phyloP scores from a whole-genome alignment of 352 stramenopile species.

The Albugo candida region DNA sequence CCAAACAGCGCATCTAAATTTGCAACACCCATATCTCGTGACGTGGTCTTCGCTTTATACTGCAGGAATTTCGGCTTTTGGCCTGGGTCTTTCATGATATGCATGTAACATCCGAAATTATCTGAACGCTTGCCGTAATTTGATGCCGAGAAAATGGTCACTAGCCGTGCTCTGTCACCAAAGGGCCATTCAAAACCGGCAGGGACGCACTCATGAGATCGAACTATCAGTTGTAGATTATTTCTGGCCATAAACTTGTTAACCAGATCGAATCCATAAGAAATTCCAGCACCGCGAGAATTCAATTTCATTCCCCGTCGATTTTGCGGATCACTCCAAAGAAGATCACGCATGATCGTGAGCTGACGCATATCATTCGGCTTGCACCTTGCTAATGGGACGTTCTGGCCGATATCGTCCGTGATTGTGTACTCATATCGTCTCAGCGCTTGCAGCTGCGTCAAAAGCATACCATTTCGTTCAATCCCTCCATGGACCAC shows the following conservation, averaged over 20 bases:
- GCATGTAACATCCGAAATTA: slow-evolving; percentile 74
- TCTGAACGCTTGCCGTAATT: slow-evolving; percentile 77
- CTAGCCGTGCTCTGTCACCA: slow-evolving; percentile 62
- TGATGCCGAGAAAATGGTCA: slow-evolving; percentile 75
- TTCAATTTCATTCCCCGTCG: slow-evolving; percentile 58
- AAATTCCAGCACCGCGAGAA: slow-evolving; percentile 54
- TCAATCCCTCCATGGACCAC: slow-evolving; percentile 61
- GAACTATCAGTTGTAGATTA: slow-evolving; percentile 57
- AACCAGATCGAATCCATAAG: slow-evolving; percentile 54
- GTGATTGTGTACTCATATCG: slow-evolving; percentile 57
- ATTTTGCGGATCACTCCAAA: slow-evolving; percentile 64
- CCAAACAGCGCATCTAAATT: slow-evolving; percentile 75
- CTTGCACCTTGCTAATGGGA: not conserved
- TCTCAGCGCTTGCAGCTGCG: slow-evolving; percentile 38
- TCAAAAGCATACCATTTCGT: slow-evolving; percentile 29
- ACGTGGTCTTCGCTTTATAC: slow-evolving; percentile 70
- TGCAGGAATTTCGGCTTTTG: slow-evolving; percentile 74
- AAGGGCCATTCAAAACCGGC: slow-evolving; percentile 65
- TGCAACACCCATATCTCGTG: slow-evolving; percentile 55
- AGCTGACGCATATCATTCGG: slow-evolving; percentile 18
- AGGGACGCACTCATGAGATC: slow-evolving; percentile 71
- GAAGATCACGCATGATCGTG: slow-evolving; percentile 54
- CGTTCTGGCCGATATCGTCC: slow-evolving; percentile 27
- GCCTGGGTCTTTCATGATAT: slow-evolving; percentile 33
- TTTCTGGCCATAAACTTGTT: slow-evolving; percentile 79